Conservation (phyloP, 495 filamentous ascomycete species). For the Neurospora sp. region DNA sequence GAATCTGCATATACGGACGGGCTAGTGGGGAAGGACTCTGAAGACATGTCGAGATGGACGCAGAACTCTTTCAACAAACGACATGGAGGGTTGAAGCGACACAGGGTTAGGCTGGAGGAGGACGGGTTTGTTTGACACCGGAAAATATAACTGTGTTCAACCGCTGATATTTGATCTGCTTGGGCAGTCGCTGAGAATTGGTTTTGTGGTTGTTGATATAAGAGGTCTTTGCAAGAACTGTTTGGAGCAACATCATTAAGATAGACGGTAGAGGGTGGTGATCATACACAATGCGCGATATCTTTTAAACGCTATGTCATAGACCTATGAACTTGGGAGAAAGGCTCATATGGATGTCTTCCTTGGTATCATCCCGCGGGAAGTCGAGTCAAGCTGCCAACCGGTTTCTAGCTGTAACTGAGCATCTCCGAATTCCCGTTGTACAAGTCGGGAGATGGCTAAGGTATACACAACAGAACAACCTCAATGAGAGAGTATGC, state of each 20-base stretch:
- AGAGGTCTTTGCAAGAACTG: background rate
- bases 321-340: background rate
- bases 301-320: background rate
- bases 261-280: background rate
- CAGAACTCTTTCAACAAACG: background rate
- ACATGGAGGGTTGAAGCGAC: background rate
- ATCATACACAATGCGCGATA: background rate
- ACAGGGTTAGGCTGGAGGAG: background rate
- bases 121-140: background rate
- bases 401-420: background rate
- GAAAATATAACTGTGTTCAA: background rate
- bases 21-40: background rate
- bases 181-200: background rate
- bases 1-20: constrained; percentile 3
- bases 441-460: background rate
- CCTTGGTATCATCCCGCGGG: background rate
- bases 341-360: background rate
- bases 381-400: background rate
- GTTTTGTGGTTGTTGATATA: background rate
- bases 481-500: background rate
- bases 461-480: background rate
- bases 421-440: background rate
- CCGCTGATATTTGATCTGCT: background rate
- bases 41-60: background rate
- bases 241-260: background rate